Evolutionary conservation across 768 basidiomycete genomes (phyloP).

Genomic region (Vararia minispora): DNA sequence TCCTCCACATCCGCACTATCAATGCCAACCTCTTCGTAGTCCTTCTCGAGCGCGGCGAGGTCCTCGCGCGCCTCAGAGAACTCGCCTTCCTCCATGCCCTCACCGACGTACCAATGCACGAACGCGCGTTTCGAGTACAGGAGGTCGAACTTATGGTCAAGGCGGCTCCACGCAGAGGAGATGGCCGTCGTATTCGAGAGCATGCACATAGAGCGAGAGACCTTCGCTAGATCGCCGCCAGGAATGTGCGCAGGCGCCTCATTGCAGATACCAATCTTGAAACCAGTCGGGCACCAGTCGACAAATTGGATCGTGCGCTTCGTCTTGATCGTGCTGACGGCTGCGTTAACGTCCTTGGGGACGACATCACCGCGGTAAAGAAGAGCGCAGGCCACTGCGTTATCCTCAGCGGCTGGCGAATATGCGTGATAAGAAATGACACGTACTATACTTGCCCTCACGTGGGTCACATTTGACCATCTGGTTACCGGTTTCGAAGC

Average conservation of each 20-base stretch:
- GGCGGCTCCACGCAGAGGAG: constrained; percentile 61
- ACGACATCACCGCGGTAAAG: constrained; percentile 72
- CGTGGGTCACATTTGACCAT: constrained; percentile 76
- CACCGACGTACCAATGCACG: constrained; percentile 59
- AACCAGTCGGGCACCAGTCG: constrained; percentile 72
- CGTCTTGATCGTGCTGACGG: constrained; percentile 64
- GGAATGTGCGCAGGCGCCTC: constrained; percentile 68
- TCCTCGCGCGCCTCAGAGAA: constrained; percentile 99
- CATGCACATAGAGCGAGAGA: constrained; percentile 70
- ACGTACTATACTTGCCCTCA: constrained; percentile 65
- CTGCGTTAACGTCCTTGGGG: constrained; percentile 69
- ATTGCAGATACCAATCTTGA: constrained; percentile 73
- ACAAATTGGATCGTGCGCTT: constrained; percentile 73
- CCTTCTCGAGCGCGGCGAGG: constrained; percentile 98
- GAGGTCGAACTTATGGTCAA: constrained; percentile 74
- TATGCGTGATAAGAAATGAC: background rate
- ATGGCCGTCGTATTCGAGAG: constrained; percentile 67
- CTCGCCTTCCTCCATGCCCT: constrained; percentile 88
- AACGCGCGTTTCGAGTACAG: constrained; percentile 55
- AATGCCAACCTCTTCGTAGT: constrained; percentile 78
- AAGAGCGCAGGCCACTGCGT: constrained; percentile 50
- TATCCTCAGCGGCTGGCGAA: background rate
- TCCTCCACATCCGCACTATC: constrained; percentile 41
- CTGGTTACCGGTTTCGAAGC: constrained; percentile 70
- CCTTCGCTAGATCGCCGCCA: constrained; percentile 67